These are phyloP conservation scores for Syncephalastrum racemosum DNA, from an alignment of 371 early-diverging fungal species.

Conservation along the genomic window DNA sequence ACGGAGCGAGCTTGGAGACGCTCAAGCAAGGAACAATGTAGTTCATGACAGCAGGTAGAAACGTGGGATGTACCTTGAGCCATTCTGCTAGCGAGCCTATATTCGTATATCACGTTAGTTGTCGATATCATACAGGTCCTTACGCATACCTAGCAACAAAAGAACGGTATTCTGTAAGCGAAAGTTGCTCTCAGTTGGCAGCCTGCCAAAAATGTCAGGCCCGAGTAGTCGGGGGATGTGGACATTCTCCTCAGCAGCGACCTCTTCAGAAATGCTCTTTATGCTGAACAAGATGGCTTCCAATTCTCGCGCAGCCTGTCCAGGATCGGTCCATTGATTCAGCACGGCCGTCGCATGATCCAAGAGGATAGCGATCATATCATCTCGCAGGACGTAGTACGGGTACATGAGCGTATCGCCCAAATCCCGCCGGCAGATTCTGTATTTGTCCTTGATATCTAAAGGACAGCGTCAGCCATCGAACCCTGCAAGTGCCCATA, in stretches of 20 bases:
- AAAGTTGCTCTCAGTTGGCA: constrained; percentile 36
- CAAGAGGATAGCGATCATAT: constrained; percentile 59
- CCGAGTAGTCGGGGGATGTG: constrained; percentile 65
- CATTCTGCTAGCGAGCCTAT: constrained; percentile 73
- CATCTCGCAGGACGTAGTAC: constrained; percentile 67
- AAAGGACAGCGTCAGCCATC: constrained; percentile 3
- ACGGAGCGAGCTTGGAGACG: constrained; percentile 54
- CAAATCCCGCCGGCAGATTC: constrained; percentile 70
- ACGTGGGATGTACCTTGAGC: constrained; percentile 66
- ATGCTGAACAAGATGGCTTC: constrained; percentile 68
- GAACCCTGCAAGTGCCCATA: neutral
- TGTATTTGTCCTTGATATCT: constrained; percentile 64
- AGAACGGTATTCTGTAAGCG: constrained; percentile 53
- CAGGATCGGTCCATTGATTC: constrained; percentile 28
- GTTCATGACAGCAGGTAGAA: constrained; percentile 58
- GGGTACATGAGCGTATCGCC: constrained; percentile 76
- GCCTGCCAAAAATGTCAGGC: constrained; percentile 49
- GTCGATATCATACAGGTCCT: neutral
- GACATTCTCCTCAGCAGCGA: constrained; percentile 49
- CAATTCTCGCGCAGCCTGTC: constrained; percentile 29
- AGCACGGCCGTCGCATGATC: constrained; percentile 50
- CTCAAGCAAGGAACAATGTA: constrained; percentile 68
- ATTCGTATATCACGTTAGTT: neutral
- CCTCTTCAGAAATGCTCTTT: constrained; percentile 72
- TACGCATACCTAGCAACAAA: constrained; percentile 47